Evolutionary conservation across 2,329 filamentous ascomycete genomes (phyloP), one percentile per base, ranked within the genome.

Genomic region (Fusarium sp.): DNA sequence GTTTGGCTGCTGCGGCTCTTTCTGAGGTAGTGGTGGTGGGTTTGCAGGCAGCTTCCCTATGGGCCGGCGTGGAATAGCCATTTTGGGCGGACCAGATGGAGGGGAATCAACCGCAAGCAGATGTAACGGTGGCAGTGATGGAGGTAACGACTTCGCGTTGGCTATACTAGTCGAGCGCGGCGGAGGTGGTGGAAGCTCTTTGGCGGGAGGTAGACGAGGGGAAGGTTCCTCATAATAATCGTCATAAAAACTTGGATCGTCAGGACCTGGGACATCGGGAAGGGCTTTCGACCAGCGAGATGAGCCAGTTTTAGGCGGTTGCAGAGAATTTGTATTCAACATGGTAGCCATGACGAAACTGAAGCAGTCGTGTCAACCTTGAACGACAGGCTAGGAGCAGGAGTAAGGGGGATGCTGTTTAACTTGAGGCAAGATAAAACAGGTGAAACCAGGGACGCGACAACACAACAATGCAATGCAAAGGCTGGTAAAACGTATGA

Each of bases 251-350:
- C 69, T 61, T 54, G 74, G 69, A 60, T 76, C 63, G 55, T 67
- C 63, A 60, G 70, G 75, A 60, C 72, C 73, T 60, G 88, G 87
- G 77, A 87, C 86, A 63, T 84, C 82, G 39, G 88, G 88, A 72
- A 90, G 82, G 39, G 87, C 88, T 81, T 90, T 90, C 78, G 88
- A 89, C 81, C 88, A 89, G 79, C 88, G 87, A 75, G 88, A 90
- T 62, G 83, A 82, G 75, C 86, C 86, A 72, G 78, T 80, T 77
- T 79, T 81, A 75, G 78, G 78, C 64, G 73, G 77, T 65, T 77
- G 71, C 60, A 79, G 73, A 65, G 73, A 73, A 62, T 58, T 67
- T 68, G 66, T 38, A 61, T 69, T 75, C 50, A 78, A 57, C 76
- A 75, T 78, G 72, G 72, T 66, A 64, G 75, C 63, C 64, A 76